These are phyloP conservation scores for Oryza glumipatula DNA, from an alignment of 176 grass and related monocot genomes.

Conservation along the genomic window DNA sequence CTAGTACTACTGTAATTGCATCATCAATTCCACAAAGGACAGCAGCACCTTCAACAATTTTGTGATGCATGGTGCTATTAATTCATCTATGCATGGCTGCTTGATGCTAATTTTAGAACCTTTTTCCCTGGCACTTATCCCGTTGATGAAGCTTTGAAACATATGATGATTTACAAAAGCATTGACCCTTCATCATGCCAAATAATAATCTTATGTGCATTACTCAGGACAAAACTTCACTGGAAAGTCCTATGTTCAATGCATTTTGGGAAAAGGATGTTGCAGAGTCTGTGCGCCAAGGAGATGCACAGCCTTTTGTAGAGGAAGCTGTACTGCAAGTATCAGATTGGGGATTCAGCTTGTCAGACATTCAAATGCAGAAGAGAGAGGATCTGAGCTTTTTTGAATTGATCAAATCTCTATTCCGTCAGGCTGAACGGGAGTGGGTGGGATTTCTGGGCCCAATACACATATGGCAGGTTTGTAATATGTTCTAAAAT, in stretches of 20 bases:
- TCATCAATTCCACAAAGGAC: slow-evolving; percentile 28
- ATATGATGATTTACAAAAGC: not conserved
- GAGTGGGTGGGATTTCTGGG: slow-evolving; percentile 95
- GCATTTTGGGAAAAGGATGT: slow-evolving; percentile 89
- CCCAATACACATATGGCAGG: slow-evolving; percentile 99
- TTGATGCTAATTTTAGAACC: slow-evolving; percentile 25
- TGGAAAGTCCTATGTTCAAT: slow-evolving; percentile 65
- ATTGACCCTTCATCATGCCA: not conserved
- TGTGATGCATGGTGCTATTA: slow-evolving; percentile 6
- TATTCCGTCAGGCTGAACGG: slow-evolving; percentile 65
- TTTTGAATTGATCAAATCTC: slow-evolving; percentile 71
- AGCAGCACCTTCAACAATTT: slow-evolving; percentile 10
- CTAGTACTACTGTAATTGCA: not conserved
- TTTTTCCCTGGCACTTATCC: slow-evolving; percentile 5
- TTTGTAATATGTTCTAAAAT: slow-evolving; percentile 36
- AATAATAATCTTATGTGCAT: slow-evolving; percentile 36
- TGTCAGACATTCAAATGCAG: slow-evolving; percentile 90
- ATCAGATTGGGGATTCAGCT: slow-evolving; percentile 88
- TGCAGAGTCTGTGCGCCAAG: slow-evolving; percentile 84
- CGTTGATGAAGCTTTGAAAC: slow-evolving; percentile 17
- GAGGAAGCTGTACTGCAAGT: slow-evolving; percentile 94
- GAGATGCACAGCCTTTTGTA: slow-evolving; percentile 67
- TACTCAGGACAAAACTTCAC: slow-evolving; percentile 77
- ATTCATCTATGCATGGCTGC: slow-evolving; percentile 25
- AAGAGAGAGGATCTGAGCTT: slow-evolving; percentile 69